Evolutionary conservation across 352 stramenopile genomes (phyloP), one percentile per base, ranked within the genome.

Genomic region (Phytophthora vignae): DNA sequence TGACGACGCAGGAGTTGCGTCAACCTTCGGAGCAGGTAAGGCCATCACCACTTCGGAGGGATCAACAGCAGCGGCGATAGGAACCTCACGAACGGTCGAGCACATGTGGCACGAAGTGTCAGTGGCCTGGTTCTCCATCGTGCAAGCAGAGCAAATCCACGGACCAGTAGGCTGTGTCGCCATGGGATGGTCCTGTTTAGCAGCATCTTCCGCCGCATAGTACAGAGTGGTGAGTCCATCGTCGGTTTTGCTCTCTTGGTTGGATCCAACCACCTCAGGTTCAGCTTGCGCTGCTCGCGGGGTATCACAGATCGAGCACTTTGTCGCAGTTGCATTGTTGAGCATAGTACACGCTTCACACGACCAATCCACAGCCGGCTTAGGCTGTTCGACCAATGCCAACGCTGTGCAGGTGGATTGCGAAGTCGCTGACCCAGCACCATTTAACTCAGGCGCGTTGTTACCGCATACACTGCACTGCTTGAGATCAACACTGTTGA

Each of bases 301-400:
- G 9, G 87, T 93, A 46, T 93, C 85, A 69, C 90, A 96, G 6
- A 96, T 87, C 0, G 78, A 78, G 52, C 90, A 96, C 59, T 93
- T 95, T 4, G 69, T 81, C n/a, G 75, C 78, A 53, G 75, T 74
- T 0, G 71, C 59, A 14, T 63, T 64, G 57, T 96, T 96, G 6
- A 94, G 69, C 80, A 93, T 94, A 8, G 90, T 96, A 33, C 90
- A 96, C 0, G 87, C 90, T 50, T 77, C 64, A 52, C 90, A 96
- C 2, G 87, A 84, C 90, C 88, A 95, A 58, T 94, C 81, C 6
- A 38, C 61, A 49, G 69, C 65, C 49, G 60, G 53, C 14, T 72
- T 66, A 17, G 69, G 55, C 3, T 75, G 56, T 38, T 85, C 61
- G 0, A 89, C 70, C 25, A 87, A 60, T 1, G 84, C 81, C 10